These are phyloP conservation scores for Nicotiana knightiana DNA, from an alignment of 257 asterid species.

Conservation along the genomic window DNA sequence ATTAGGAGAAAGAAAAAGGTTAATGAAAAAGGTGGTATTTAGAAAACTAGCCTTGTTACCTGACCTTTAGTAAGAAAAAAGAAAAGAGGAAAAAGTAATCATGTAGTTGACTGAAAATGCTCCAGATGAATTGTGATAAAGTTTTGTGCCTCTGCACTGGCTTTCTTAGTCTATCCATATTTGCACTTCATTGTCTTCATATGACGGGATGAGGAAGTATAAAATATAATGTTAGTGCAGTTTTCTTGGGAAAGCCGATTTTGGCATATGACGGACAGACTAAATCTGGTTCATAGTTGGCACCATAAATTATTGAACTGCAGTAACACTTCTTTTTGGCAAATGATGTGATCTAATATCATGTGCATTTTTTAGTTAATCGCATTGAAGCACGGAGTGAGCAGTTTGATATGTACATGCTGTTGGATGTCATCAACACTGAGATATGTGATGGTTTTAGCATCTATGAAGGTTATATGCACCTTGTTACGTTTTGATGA, in stretches of 20 bases:
- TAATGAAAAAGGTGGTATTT: background rate
- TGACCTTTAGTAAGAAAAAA: background rate
- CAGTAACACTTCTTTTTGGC: background rate
- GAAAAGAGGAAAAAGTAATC: background rate
- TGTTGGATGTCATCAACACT: conserved; percentile 57
- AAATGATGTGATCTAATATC: background rate
- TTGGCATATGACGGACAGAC: background rate
- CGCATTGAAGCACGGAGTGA: conserved; percentile 84
- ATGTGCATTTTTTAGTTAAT: conserved; percentile 28
- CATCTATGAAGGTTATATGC: conserved; percentile 26
- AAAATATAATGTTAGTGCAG: background rate
- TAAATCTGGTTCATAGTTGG: background rate
- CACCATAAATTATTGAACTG: background rate
- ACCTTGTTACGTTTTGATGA: too few species aligned
- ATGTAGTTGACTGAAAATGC: background rate
- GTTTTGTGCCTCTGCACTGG: background rate
- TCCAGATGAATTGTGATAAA: background rate
- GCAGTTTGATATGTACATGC: conserved; percentile 77
- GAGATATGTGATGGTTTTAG: conserved; percentile 85
- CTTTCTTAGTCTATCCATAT: background rate
- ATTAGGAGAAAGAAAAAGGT: background rate
- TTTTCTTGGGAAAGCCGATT: background rate
- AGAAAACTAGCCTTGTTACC: too few species aligned
- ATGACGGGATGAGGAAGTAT: background rate
- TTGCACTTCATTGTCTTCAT: background rate